phyloP scores from a whole-genome alignment of 2,329 filamentous ascomycete species.

The Dactylellina parvicollis region DNA sequence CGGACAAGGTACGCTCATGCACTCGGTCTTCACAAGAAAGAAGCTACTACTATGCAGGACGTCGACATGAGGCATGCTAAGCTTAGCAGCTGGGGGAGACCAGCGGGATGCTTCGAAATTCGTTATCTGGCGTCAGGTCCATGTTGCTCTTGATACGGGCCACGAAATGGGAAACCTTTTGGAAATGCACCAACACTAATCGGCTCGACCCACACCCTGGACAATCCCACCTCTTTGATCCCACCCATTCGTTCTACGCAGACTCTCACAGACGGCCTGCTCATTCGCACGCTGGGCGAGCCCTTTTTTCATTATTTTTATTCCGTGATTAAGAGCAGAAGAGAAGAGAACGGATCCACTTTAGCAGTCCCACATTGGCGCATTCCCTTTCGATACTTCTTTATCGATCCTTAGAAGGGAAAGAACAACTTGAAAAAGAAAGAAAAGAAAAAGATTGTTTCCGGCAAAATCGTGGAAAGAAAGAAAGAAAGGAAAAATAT shows the following conservation, averaged over 20 bases:
- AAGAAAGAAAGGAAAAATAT: slow-evolving; percentile 15
- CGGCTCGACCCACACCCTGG: slow-evolving; percentile 53
- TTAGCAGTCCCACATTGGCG: slow-evolving; percentile 47
- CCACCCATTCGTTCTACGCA: slow-evolving; percentile 36
- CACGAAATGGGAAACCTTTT: slow-evolving; percentile 45
- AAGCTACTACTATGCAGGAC: neutral
- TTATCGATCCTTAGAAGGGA: slow-evolving; percentile 45
- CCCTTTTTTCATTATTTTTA: too few relatives aligned
- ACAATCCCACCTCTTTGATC: slow-evolving; percentile 49
- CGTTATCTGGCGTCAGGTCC: slow-evolving; percentile 45
- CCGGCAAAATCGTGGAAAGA: slow-evolving; percentile 22
- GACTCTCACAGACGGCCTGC: slow-evolving; percentile 24
- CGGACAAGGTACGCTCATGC: slow-evolving; percentile 45
- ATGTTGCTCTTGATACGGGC: slow-evolving; percentile 43
- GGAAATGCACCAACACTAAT: slow-evolving; percentile 53
- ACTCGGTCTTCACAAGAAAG: slow-evolving; percentile 31
- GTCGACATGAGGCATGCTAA: neutral
- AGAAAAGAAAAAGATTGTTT: slow-evolving; percentile 11
- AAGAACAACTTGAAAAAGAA: slow-evolving; percentile 27
- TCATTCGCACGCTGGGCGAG: slow-evolving; percentile 19
- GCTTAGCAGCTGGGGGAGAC: neutral
- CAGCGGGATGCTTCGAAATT: slow-evolving; percentile 14
- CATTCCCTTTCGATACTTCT: slow-evolving; percentile 41
- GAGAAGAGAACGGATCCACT: slow-evolving; percentile 35
- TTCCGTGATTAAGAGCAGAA: slow-evolving; percentile 33